These are phyloP conservation scores for Gloeophyllum trabeum DNA, from an alignment of 768 basidiomycete species.

Conservation along the genomic window DNA sequence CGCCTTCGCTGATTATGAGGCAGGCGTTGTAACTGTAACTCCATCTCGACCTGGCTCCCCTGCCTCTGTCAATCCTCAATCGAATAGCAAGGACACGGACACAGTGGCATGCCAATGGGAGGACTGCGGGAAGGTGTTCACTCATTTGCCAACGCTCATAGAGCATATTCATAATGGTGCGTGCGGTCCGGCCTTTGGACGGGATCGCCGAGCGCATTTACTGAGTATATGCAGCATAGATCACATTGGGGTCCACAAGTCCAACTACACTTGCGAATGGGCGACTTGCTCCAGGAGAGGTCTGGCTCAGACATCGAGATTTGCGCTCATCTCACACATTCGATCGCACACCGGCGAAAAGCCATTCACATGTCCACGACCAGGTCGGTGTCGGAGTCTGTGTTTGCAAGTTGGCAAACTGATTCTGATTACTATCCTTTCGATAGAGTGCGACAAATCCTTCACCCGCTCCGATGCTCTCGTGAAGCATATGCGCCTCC, in stretches of 20 bases:
- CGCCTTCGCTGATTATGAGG: slow-evolving; percentile 13
- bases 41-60: slow-evolving; percentile 31
- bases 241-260: slow-evolving; percentile 77
- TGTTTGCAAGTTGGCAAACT: neutral
- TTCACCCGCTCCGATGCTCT: slow-evolving; percentile 94
- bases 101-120: slow-evolving; percentile 79
- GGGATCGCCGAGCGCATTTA: slow-evolving; percentile 3
- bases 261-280: slow-evolving; percentile 88
- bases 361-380: slow-evolving; percentile 73
- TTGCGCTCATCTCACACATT: slow-evolving; percentile 84
- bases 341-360: slow-evolving; percentile 93
- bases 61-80: slow-evolving; percentile 6
- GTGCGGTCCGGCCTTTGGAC: slow-evolving; percentile 13
- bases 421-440: neutral
- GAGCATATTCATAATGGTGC: slow-evolving; percentile 76
- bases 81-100: slow-evolving; percentile 24
- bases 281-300: slow-evolving; percentile 68
- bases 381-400: slow-evolving; percentile 41
- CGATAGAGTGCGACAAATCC: slow-evolving; percentile 82
- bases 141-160: slow-evolving; percentile 63
- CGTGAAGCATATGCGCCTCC: slow-evolving; percentile 84
- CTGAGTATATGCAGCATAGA: slow-evolving; percentile 34
- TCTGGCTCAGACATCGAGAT: slow-evolving; percentile 77
- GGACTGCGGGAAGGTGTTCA: slow-evolving; percentile 65
- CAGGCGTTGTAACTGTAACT: too few species aligned